Conservation (phyloP, 2,329 filamentous ascomycete genomes). For the Celoporthe dispersa region DNA sequence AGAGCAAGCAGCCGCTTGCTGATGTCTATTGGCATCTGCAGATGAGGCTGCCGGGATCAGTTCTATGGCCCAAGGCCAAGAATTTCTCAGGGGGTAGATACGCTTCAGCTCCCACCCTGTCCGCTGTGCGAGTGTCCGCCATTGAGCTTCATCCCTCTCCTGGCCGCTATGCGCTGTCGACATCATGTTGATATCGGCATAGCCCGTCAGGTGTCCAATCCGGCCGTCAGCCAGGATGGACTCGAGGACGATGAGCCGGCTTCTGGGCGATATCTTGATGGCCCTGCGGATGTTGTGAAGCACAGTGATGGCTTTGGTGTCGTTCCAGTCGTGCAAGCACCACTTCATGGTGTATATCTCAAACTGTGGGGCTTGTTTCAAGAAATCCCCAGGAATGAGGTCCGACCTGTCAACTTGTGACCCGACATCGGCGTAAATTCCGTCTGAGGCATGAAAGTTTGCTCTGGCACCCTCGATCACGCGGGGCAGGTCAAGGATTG, state of each 20-base stretch:
- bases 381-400: constrained; percentile 2
- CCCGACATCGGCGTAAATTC: too few species aligned
- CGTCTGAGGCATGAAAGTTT: too few species aligned
- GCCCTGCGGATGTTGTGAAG: constrained; percentile 37
- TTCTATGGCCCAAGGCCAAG: constrained; percentile 35
- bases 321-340: constrained; percentile 48
- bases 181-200: constrained; percentile 50
- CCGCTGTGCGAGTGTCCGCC: constrained; percentile 36
- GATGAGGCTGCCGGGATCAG: background rate
- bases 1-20: too few species aligned
- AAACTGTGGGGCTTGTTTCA: constrained; percentile 38
- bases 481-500: too few species aligned
- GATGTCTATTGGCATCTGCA: background rate
- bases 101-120: constrained; percentile 38
- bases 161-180: constrained; percentile 37
- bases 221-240: constrained; percentile 40
- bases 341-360: constrained; percentile 44
- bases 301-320: constrained; percentile 39
- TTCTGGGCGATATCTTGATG: constrained; percentile 34
- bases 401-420: too few species aligned
- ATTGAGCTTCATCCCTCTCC: constrained; percentile 40
- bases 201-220: constrained; percentile 39
- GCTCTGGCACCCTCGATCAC: too few species aligned
- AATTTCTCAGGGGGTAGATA: constrained; percentile 32
- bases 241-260: constrained; percentile 44